Evolutionary conservation across 441 rosid genomes (phyloP).

Genomic region (Corymbia calophylla): DNA sequence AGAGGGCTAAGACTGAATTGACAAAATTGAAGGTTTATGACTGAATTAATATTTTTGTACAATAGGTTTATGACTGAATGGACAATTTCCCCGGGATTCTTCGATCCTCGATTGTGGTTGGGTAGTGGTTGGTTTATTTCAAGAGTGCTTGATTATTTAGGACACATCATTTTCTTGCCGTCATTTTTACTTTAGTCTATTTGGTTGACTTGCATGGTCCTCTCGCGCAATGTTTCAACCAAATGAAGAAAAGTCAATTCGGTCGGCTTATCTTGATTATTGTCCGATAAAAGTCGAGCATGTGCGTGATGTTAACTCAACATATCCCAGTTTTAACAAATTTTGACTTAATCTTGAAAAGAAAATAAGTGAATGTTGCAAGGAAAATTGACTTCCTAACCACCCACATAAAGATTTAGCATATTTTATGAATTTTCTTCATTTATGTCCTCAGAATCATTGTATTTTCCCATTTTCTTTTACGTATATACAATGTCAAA

Average conservation of each 20-base stretch:
- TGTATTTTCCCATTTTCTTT: neutral
- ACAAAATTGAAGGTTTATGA: neutral
- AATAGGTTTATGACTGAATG: neutral
- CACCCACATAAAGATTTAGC: neutral
- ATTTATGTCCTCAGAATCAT: neutral
- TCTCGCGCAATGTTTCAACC: neutral
- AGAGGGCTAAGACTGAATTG: fast-evolving
- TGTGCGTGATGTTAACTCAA: neutral
- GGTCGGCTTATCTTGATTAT: neutral
- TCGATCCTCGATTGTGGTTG: neutral
- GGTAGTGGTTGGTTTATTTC: neutral
- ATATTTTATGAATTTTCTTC: neutral
- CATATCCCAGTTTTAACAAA: neutral
- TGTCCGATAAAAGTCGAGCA: neutral
- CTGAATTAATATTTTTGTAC: neutral
- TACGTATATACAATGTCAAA: neutral
- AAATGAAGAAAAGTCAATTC: neutral
- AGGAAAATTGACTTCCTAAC: neutral
- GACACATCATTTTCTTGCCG: neutral
- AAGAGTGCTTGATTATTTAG: neutral
- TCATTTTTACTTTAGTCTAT: neutral
- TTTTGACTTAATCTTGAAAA: neutral
- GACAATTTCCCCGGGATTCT: neutral
- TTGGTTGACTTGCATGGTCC: neutral
- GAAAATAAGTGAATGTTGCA: neutral